Base-by-base conservation (phyloP, 805 yeast species). In the Lachancea fermentati region DNA sequence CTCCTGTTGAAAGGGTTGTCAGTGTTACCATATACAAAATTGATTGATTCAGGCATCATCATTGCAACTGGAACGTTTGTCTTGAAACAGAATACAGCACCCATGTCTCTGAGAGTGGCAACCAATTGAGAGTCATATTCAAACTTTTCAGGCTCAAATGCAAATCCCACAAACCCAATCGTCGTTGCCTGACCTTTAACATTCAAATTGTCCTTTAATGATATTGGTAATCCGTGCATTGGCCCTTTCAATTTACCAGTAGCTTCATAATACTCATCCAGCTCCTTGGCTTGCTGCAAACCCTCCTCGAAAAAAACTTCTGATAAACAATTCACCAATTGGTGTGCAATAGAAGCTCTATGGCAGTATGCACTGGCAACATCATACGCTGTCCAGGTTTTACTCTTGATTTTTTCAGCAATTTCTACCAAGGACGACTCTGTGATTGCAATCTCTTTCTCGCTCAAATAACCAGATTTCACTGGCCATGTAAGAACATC, bases 211-310 rank as follows among this genome's bases (percentile, higher is more conserved):
- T 59, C 81, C 46, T 81, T 81, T 40, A 79, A 62, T 0, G 84
- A 76, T 30, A 80, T 63, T 9, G 87, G 87, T 16, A 81, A 52
- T 0, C 87, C 87, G 49, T 81, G 87, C 34, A 81, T 66, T 2
- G 83, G 81, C 19, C 87, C 87, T 33, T 74, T 58, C 4, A 73
- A 57, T 49, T 73, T 64, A 11, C 81, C 82, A 34, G 72, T 61
- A 32, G 62, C 51, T 39, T 55, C 58, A 41, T 48, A 75, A 51
- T 72, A 69, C 11, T 65, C 74, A 52, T 81, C 88, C 44, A 79
- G 64, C 38, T 56, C 65, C 49, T 69, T 58, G 5, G 87, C 87
- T 42, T 70, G 66, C 41, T 63, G 61, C 36, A 80, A 63, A 6
- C 84, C 88, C 37, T 75, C 73, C 14, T 75, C 76, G 30, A 76